Percentiles rank a stretch among this genome's conserved stretches.
phyloP scores from a whole-genome alignment of 2,329 filamentous ascomycete species.

The Mariannaea elegans region DNA sequence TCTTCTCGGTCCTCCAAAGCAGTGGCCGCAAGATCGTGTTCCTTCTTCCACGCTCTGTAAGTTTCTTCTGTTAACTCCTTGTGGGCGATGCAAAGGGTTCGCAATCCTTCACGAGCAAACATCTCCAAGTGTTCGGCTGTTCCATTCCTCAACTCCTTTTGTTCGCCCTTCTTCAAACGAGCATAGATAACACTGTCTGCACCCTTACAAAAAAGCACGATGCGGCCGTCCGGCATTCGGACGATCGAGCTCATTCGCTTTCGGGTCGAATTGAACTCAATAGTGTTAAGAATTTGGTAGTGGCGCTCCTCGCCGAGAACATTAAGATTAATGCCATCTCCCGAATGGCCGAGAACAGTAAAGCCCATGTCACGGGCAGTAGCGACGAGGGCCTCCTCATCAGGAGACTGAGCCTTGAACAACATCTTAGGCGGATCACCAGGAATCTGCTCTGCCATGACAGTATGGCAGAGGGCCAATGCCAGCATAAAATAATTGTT shows the following conservation, averaged over 20 bases:
- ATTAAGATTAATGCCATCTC: slow-evolving; percentile 85
- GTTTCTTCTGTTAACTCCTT: slow-evolving; percentile 82
- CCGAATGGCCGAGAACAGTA: slow-evolving; percentile 82
- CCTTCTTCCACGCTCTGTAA: slow-evolving; percentile 84
- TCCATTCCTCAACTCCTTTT: slow-evolving; percentile 80
- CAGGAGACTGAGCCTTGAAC: slow-evolving; percentile 97
- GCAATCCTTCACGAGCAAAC: slow-evolving; percentile 93
- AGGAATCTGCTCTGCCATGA: slow-evolving; percentile 88
- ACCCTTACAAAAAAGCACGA: slow-evolving; percentile 95
- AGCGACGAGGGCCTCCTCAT: slow-evolving; percentile 92
- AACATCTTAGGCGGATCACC: slow-evolving; percentile 91
- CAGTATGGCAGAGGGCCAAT: slow-evolving; percentile 94
- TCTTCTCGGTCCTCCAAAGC: slow-evolving; percentile 89
- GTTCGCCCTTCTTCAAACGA: slow-evolving; percentile 83
- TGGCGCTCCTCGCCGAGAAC: slow-evolving; percentile 85
- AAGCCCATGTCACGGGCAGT: slow-evolving; percentile 97
- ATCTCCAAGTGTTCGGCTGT: slow-evolving; percentile 96
- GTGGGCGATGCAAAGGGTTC: slow-evolving; percentile 93
- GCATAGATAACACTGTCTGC: slow-evolving; percentile 98
- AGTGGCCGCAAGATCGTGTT: slow-evolving; percentile 87
- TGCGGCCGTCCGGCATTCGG: slow-evolving; percentile 89
- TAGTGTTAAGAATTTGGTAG: slow-evolving; percentile 89
- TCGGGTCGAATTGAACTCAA: slow-evolving; percentile 96
- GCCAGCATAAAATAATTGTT: slow-evolving; percentile 94
- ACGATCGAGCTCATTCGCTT: slow-evolving; percentile 99